phyloP scores from a whole-genome alignment of 108 stramenopile species.

The Stephanodiscus triporus region DNA sequence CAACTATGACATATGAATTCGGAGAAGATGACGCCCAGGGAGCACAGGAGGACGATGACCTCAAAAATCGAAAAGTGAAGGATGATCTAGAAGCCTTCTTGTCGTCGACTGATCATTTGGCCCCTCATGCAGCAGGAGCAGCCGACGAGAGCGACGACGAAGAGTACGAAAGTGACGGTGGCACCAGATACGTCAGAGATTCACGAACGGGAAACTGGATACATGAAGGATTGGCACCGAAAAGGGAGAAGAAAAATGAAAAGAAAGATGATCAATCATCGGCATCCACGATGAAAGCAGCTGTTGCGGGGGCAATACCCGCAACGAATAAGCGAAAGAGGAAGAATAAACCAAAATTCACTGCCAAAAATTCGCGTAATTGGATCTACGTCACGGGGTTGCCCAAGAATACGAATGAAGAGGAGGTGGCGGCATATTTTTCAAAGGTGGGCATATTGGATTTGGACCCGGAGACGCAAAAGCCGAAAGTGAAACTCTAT shows the following conservation, averaged over 20 bases:
- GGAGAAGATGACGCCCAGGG: not conserved
- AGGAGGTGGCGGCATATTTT: constrained; percentile 82
- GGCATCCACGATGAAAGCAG: not conserved
- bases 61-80: constrained; percentile 16
- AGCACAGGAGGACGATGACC: not conserved
- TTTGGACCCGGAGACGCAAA: constrained; percentile 88
- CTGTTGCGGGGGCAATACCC: constrained; percentile 10
- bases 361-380: constrained; percentile 77
- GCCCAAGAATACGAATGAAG: constrained; percentile 78
- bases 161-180: constrained; percentile 81
- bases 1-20: not conserved
- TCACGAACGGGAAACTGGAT: constrained; percentile 66
- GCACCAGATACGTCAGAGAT: constrained; percentile 77
- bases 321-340: constrained; percentile 68
- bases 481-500: constrained; percentile 94
- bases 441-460: constrained; percentile 89
- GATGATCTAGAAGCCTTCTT: constrained; percentile 76
- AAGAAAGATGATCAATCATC: not conserved
- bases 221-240: constrained; percentile 64
- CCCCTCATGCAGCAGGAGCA: constrained; percentile 16
- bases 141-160: constrained; percentile 63
- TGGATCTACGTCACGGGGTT: constrained; percentile 91
- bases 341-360: constrained; percentile 79
- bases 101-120: constrained; percentile 53
- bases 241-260: constrained; percentile 20